A percentile compares a stretch with the other conserved stretches of the same genome.
Conservation (phyloP, 352 stramenopile genomes). For the Phytophthora nicotianae region DNA sequence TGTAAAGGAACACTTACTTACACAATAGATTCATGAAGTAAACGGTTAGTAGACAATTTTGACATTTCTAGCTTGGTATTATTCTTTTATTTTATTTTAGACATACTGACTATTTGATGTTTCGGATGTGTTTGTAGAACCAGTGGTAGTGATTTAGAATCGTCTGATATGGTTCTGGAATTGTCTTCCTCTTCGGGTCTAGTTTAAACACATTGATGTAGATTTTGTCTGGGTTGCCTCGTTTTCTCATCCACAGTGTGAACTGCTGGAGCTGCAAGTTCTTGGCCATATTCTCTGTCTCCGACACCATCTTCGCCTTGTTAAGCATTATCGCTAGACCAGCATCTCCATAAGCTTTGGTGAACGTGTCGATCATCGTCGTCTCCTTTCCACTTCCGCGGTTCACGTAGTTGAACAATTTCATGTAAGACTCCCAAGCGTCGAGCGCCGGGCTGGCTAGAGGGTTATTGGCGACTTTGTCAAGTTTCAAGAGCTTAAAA, state of each 20-base stretch:
- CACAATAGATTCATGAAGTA: slow-evolving; percentile 1
- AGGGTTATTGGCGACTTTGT: background rate
- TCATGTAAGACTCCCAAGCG: background rate
- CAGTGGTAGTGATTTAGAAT: background rate
- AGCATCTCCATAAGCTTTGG: background rate
- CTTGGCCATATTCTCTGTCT: background rate
- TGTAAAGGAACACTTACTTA: background rate
- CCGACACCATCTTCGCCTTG: background rate
- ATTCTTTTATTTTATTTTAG: too few species aligned
- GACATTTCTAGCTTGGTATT: too few species aligned
- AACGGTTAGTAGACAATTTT: slow-evolving; percentile 8
- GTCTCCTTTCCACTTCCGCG: slow-evolving; percentile 1
- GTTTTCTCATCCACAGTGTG: background rate
- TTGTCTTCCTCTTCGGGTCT: background rate
- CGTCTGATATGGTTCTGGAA: background rate
- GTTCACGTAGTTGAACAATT: background rate
- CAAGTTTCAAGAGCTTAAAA: slow-evolving; percentile 5
- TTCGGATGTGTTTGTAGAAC: background rate
- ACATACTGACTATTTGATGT: background rate
- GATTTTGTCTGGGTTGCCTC: background rate
- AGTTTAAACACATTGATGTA: background rate
- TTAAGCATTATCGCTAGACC: background rate
- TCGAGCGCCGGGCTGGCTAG: background rate
- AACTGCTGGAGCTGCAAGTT: background rate
- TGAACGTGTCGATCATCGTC: slow-evolving; percentile 1